Conservation (phyloP, 495 filamentous ascomycete genomes). For the Talaromyces adpressus region DNA sequence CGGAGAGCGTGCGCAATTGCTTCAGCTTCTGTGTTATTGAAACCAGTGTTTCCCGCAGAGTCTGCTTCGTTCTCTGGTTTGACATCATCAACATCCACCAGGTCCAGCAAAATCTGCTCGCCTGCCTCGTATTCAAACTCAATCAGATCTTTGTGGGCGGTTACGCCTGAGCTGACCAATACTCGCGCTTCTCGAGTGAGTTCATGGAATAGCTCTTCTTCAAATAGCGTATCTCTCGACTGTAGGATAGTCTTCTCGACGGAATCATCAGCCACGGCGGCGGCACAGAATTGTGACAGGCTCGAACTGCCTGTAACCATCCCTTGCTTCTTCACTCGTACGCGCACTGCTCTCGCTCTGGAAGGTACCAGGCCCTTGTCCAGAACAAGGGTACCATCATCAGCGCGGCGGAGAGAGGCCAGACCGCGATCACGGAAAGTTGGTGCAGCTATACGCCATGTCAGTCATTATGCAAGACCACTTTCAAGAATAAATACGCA, state of each 20-base stretch:
- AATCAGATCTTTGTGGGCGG: constrained; percentile 48
- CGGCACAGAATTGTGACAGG: constrained; percentile 26
- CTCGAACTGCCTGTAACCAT: constrained; percentile 34
- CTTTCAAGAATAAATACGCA: constrained; percentile 13
- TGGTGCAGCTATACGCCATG: constrained; percentile 44
- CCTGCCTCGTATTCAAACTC: constrained; percentile 47
- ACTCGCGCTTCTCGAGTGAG: constrained; percentile 71
- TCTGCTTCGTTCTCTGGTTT: constrained; percentile 7
- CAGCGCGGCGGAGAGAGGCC: constrained; percentile 64
- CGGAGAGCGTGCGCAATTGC: constrained; percentile 53
- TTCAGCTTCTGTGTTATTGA: constrained; percentile 42
- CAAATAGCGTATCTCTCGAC: constrained; percentile 81
- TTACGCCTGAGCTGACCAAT: constrained; percentile 59
- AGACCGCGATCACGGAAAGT: constrained; percentile 73
- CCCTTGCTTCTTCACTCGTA: constrained; percentile 42
- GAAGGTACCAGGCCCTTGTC: constrained; percentile 57
- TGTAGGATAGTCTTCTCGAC: constrained; percentile 66
- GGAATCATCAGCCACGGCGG: constrained; percentile 20
- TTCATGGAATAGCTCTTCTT: constrained; percentile 92
- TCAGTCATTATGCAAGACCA: neutral
- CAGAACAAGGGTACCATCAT: constrained; percentile 66
- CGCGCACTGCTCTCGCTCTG: constrained; percentile 56
- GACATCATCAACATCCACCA: constrained; percentile 48
- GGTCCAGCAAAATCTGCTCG: constrained; percentile 55
- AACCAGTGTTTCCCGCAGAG: constrained; percentile 10